Evolutionary conservation across 2,329 filamentous ascomycete species (phyloP), one percentile per base, ranked within the genome.

Genomic region (Alternaria arborescens): DNA sequence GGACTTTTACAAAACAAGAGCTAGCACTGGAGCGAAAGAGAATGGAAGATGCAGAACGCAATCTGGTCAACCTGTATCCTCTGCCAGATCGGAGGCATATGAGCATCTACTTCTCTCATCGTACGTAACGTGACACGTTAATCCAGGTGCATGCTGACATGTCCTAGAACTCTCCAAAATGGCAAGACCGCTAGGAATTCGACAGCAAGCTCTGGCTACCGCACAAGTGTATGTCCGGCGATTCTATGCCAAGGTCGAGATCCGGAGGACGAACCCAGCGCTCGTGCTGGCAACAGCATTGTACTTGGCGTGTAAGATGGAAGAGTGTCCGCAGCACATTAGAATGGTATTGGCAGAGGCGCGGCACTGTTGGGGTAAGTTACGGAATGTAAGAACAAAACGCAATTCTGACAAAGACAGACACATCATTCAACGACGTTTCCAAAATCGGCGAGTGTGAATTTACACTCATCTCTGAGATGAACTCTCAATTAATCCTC

Each of bases 261-360:
- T 98, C 66, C 90, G 94, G 58, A 89, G 90, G 65, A 97, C 94
- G 48, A 99, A 98, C 71, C 93, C 94, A 4, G 97, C 97, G 75
- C 88, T 98, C 36, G 88, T 98, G 60, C 86, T 97, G 66, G 90
- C 93, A n/a, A 98, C 95, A 1, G 92, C 94, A 5, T 86, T 98
- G 62, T 99, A 99, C 78, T 84, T 99, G 36, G 94, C 95, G 20
- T 97, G 93, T 82, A 99, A 99, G 81, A 97, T 97, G 88, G 95
- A 99, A 78, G 95, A 99, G 79, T 94, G 90, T 52, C 95, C 95
- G 3, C 94, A 98, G 78, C 95, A 99, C 78, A 98, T 99, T 72
- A 88, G 95, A 30, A 87, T 97, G 65, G 90, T 99, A 60, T 89
- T 95, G 11, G 90, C 88, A 47, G 95, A 99, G 78, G 93, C 94